Base-by-base conservation (phyloP, 2,329 filamentous ascomycete species). In the Neonectria neomacrospora region DNA sequence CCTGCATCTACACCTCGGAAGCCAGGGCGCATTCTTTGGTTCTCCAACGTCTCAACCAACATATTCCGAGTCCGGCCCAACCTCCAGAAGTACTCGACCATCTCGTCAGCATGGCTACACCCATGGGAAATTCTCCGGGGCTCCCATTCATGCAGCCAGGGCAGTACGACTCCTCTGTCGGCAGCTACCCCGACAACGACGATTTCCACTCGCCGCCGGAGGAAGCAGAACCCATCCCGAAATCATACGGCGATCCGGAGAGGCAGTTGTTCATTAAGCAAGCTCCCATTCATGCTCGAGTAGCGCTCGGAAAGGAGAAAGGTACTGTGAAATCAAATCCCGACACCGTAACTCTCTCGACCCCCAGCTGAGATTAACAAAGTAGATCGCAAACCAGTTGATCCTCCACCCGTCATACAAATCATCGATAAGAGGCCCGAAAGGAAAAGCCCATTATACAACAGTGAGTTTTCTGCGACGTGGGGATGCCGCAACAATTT, bases 351-450 rank as follows among this genome's bases (percentile, higher is more conserved):
- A 26, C 14, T 10, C n/a, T 10, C 5, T 18, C 39, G 14, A 14
- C 16, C 6, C 10, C 48, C 34, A 23, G 22, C 59, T 57, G 45
- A 62, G 30, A 18, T n/a, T 50, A 28, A 50, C 41, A 42, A 34
- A 23, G 30, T 51, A 92, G 91, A 92, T 74, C 90, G 93, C 69
- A 96, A 96, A 78, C 92, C 93, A 8, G 88, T 97, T 73, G 93
- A 97, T 76, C 93, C 94, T 54, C 93, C 93, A 12, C 93, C 93
- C 44, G 92, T 97, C 71, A 82, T 97, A 48, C 89, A 95, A 79
- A 84, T 97, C 50, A 63, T 71, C 57, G 74, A 75, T 30, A 70
- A 65, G 44, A 64, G 68, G 42, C 52, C 65, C 30, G 57, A 71
- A 37, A 65, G 61, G 5, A 68, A 59, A 50, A 68, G 59, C 39